These are phyloP conservation scores for Oryza glaberrima DNA, from an alignment of 176 grass and related monocot species.

Conservation along the genomic window DNA sequence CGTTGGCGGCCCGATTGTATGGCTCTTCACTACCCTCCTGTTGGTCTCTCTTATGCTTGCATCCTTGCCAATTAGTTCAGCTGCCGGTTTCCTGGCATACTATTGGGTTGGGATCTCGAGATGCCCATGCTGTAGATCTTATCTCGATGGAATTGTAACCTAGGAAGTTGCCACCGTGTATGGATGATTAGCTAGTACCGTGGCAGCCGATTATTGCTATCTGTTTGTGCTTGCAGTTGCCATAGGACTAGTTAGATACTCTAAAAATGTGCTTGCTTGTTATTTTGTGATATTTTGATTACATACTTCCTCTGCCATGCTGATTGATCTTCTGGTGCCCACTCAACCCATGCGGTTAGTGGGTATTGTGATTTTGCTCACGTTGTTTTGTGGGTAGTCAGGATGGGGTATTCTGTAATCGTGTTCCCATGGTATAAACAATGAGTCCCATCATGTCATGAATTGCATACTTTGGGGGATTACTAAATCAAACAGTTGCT, in stretches of 20 bases:
- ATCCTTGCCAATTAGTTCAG: too few relatives aligned
- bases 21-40: too few relatives aligned
- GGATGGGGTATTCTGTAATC: too few relatives aligned
- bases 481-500: not conserved
- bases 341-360: too few relatives aligned
- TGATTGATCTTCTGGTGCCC: not conserved
- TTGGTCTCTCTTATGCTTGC: not conserved
- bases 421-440: too few relatives aligned
- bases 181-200: not conserved
- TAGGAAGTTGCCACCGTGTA: not conserved
- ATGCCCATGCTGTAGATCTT: not conserved
- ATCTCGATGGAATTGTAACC: not conserved
- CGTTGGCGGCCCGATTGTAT: too few relatives aligned
- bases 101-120: not conserved
- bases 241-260: not conserved
- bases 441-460: too few relatives aligned
- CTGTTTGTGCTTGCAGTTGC: not conserved
- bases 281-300: not conserved
- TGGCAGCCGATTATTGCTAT: not conserved
- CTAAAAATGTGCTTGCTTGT: not conserved
- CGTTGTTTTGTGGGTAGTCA: too few relatives aligned
- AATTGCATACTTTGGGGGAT: too few relatives aligned
- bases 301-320: not conserved
- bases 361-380: too few relatives aligned
- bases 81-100: too few relatives aligned